phyloP scores from a whole-genome alignment of 169 alveolate species.

The Eimeria acervulina region DNA sequence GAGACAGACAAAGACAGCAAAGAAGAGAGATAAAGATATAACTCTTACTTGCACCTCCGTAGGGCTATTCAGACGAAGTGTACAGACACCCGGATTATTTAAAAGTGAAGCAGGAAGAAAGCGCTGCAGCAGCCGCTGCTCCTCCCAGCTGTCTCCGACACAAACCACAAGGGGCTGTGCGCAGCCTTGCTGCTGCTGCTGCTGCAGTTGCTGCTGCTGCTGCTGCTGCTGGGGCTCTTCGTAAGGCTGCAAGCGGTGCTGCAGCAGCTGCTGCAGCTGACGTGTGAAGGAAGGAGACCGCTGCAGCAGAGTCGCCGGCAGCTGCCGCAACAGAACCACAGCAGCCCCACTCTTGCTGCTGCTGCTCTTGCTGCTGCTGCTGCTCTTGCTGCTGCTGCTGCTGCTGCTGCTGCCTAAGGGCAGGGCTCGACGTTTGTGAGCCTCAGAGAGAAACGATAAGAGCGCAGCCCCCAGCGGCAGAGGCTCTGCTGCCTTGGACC shows the following conservation, averaged over 20 bases:
- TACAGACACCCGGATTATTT: not conserved
- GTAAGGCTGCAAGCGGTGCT: not conserved
- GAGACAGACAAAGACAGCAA: no score
- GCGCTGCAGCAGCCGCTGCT: constrained; percentile 13
- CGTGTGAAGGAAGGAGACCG: constrained; percentile 47
- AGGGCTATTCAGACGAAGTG: not conserved
- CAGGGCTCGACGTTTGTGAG: not conserved
- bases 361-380: constrained; percentile 21
- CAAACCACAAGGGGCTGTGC: constrained; percentile 67
- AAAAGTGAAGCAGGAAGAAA: not conserved
- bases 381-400: constrained; percentile 18
- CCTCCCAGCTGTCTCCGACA: constrained; percentile 27
- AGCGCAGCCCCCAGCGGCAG: not conserved
- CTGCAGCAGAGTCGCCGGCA: constrained; percentile 45
- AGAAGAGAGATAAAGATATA: no score
- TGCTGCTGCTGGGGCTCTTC: no score
- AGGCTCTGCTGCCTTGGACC: not conserved
- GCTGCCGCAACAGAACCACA: constrained; percentile 57
- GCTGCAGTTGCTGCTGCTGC: not conserved
- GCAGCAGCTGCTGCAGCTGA: constrained; percentile 31
- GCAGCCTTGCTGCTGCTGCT: constrained; percentile 23
- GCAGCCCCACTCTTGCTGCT: not conserved
- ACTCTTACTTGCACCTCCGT: not conserved
- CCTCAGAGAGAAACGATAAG: not conserved
- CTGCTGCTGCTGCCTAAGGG: not conserved